phyloP scores from a whole-genome alignment of 78 protist genomes.

The Dictyostelium purpureum region DNA sequence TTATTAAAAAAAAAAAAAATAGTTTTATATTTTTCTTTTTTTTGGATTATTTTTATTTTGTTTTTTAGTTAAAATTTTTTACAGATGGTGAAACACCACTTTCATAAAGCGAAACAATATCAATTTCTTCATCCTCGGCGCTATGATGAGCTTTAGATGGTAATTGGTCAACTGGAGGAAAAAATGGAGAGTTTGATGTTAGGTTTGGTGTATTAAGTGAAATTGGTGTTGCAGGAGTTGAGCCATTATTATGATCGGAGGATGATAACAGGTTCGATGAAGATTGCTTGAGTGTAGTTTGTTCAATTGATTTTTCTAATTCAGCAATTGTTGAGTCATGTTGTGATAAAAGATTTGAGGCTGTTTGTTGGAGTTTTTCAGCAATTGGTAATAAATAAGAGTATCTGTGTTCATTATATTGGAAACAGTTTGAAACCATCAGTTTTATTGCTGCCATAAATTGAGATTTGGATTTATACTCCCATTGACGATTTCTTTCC shows the following conservation, averaged over 20 bases:
- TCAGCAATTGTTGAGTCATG: not conserved
- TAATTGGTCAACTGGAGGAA: conserved; percentile 41
- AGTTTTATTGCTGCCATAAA: conserved; percentile 67
- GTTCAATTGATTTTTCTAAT: conserved; percentile 53
- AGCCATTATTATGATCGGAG: not conserved
- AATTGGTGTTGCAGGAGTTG: conserved; percentile 59
- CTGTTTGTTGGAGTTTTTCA: not conserved
- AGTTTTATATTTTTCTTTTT: too few species aligned
- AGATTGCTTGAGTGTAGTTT: not conserved
- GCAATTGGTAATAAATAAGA: conserved; percentile 52
- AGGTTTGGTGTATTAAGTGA: conserved; percentile 4
- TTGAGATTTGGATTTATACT: conserved; percentile 62
- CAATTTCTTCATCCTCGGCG: conserved; percentile 64
- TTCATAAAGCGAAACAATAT: conserved; percentile 30
- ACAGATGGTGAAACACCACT: conserved; percentile 35
- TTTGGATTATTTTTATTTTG: not conserved
- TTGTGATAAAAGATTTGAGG: not conserved
- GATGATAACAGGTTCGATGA: not conserved
- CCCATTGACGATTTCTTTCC: conserved; percentile 48
- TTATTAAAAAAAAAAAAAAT: too few species aligned
- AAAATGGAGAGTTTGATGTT: conserved; percentile 26
- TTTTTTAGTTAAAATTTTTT: not conserved
- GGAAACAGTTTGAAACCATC: conserved; percentile 54
- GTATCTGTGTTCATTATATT: conserved; percentile 48
- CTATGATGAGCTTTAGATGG: not conserved